Percentiles rank a stretch among this genome's conserved stretches.
Evolutionary conservation across 192 early-diverging fungal species (phyloP).

Genomic region (Phlyctochytrium arcticum): DNA sequence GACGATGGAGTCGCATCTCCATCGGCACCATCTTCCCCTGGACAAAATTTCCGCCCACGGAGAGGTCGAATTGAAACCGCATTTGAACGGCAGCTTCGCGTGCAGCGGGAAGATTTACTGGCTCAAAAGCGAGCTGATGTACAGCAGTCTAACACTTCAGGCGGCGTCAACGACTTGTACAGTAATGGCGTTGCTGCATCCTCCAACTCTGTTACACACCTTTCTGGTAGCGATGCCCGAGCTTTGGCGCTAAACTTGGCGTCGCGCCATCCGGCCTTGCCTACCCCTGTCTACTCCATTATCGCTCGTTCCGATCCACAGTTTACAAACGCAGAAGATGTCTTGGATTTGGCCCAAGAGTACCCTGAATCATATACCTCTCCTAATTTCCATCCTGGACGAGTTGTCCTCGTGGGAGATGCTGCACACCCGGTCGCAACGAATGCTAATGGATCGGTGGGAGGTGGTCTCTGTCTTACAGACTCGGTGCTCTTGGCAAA

Average conservation of each 20-base stretch:
- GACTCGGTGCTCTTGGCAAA: slow-evolving; percentile 46
- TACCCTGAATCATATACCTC: slow-evolving; percentile 35
- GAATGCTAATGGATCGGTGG: slow-evolving; percentile 40
- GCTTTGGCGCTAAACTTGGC: slow-evolving; percentile 35
- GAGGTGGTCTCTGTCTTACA: slow-evolving; percentile 40
- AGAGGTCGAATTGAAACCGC: slow-evolving; percentile 26
- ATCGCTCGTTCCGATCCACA: slow-evolving; percentile 42
- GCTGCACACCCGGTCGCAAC: slow-evolving; percentile 49
- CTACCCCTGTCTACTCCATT: slow-evolving; percentile 30
- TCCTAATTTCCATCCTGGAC: slow-evolving; percentile 48
- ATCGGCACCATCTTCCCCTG: slow-evolving; percentile 3
- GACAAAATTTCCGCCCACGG: slow-evolving; percentile 2
- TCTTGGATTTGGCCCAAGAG: slow-evolving; percentile 38
- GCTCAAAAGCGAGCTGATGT: slow-evolving; percentile 11
- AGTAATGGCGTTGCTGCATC: too few species aligned
- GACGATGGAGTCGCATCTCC: background rate
- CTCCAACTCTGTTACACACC: slow-evolving; percentile 13
- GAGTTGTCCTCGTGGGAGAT: slow-evolving; percentile 49
- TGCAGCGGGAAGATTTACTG: slow-evolving; percentile 12
- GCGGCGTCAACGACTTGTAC: too few species aligned
- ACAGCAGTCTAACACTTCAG: too few species aligned
- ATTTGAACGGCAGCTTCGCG: slow-evolving; percentile 27
- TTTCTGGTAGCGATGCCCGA: slow-evolving; percentile 31
- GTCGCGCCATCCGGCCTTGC: slow-evolving; percentile 18
- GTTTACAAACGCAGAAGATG: slow-evolving; percentile 26